Evolutionary conservation across 2,329 filamentous ascomycete species (phyloP).

Genomic region (Penicillium sp.): DNA sequence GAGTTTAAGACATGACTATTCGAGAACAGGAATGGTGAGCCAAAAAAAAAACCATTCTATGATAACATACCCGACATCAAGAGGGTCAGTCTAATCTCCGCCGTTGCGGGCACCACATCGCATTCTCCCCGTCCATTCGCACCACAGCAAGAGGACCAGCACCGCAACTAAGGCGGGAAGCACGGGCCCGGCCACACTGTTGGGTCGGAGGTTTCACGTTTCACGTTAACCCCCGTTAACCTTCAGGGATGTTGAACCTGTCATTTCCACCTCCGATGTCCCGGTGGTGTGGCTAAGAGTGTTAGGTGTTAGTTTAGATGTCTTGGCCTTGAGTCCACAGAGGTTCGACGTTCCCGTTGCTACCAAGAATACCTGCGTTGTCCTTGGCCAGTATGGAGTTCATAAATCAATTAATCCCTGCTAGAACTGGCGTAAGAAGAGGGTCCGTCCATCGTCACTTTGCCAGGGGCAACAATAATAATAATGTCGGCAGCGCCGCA

Average conservation of each 20-base stretch:
- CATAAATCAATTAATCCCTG: neutral
- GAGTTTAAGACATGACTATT: slow-evolving; percentile 1
- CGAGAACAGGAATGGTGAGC: slow-evolving; percentile 4
- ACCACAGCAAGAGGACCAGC: neutral
- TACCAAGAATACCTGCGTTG: neutral
- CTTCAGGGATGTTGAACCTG: slow-evolving; percentile 9
- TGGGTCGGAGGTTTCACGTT: slow-evolving; percentile 33
- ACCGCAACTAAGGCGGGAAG: slow-evolving; percentile 36
- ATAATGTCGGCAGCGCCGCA: slow-evolving; percentile 10
- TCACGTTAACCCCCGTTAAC: slow-evolving; percentile 30
- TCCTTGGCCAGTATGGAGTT: neutral
- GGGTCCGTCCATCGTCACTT: neutral
- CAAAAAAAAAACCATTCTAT: slow-evolving; percentile 6
- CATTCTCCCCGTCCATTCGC: neutral
- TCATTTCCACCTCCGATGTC: slow-evolving; percentile 13
- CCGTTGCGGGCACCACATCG: slow-evolving; percentile 22
- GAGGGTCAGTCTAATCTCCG: slow-evolving; percentile 24
- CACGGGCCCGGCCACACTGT: slow-evolving; percentile 38
- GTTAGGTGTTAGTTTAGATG: neutral
- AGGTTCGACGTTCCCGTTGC: neutral
- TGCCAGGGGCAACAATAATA: slow-evolving; percentile 15
- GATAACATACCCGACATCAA: slow-evolving; percentile 5
- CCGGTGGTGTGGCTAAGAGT: slow-evolving; percentile 2
- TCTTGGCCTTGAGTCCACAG: neutral
- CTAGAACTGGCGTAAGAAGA: neutral